phyloP scores from a whole-genome alignment of 73 alveolate genomes.

The Durusdinium trenchii region DNA sequence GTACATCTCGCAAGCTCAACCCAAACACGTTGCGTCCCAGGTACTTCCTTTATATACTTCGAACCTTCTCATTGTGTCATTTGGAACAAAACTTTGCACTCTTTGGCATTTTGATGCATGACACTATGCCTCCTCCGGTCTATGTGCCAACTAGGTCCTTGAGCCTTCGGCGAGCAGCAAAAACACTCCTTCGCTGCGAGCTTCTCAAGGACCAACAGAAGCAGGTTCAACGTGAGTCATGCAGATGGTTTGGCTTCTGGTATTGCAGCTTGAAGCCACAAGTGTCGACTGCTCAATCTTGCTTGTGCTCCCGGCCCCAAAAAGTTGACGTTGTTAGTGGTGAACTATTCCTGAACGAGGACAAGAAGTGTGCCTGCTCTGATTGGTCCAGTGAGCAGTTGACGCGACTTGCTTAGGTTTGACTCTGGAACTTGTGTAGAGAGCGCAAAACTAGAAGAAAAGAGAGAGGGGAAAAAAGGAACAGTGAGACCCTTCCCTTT shows the following conservation, averaged over 20 bases:
- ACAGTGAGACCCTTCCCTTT: not conserved
- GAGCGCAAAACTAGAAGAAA: not conserved
- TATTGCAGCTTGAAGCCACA: too few relatives aligned
- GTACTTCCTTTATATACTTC: too few relatives aligned
- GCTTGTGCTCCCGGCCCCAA: not conserved
- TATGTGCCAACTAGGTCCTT: constrained; percentile 59
- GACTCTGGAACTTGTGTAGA: not conserved
- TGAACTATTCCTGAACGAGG: not conserved
- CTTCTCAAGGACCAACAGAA: constrained; percentile 64
- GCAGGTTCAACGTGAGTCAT: not conserved
- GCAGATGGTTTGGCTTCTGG: not conserved
- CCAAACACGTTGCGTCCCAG: too few relatives aligned
- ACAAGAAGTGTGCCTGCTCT: constrained; percentile 90
- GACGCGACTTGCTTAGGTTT: not conserved
- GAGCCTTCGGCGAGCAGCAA: constrained; percentile 80
- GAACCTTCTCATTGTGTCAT: too few relatives aligned
- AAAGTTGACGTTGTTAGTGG: not conserved
- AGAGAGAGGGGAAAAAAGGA: not conserved
- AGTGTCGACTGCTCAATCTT: too few relatives aligned
- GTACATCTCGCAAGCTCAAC: too few relatives aligned
- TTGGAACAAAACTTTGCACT: too few relatives aligned
- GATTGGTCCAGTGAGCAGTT: constrained; percentile 90
- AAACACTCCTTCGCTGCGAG: constrained; percentile 59
- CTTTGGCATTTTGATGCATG: too few relatives aligned
- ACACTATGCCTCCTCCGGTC: too few relatives aligned